Evolutionary conservation across 305 asterid species (phyloP).

Genomic region (Ilex paraguariensis): DNA sequence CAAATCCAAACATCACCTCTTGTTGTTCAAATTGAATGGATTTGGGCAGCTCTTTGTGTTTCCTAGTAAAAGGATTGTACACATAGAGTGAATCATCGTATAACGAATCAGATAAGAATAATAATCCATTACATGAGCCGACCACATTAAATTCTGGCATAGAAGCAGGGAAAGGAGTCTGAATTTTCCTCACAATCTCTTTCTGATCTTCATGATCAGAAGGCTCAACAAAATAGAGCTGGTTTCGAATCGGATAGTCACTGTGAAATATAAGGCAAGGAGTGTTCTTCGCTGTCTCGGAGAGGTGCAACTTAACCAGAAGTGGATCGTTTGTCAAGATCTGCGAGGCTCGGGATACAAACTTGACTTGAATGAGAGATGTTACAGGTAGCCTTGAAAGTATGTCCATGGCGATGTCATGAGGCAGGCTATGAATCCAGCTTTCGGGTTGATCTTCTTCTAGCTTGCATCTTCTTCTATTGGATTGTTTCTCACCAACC

Average conservation of each 20-base stretch:
- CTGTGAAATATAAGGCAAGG: conserved; percentile 30
- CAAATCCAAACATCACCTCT: conserved; percentile 31
- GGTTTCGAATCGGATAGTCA: conserved; percentile 26
- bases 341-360: conserved; percentile 21
- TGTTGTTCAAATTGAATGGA: conserved; percentile 15
- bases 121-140: conserved; percentile 42
- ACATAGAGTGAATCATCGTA: conserved; percentile 20
- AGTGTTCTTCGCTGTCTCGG: conserved; percentile 8
- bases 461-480: neutral
- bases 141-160: conserved; percentile 41
- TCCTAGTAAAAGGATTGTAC: conserved; percentile 46
- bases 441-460: conserved; percentile 15
- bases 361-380: conserved; percentile 26
- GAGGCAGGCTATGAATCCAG: conserved; percentile 18
- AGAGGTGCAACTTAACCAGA: conserved; percentile 19
- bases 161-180: conserved; percentile 28
- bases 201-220: conserved; percentile 3
- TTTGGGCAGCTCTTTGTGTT: conserved; percentile 25
- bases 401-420: conserved; percentile 19
- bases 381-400: conserved; percentile 35
- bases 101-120: conserved; percentile 31
- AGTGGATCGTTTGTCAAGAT: conserved; percentile 21
- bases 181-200: conserved; percentile 17
- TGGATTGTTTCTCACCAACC: neutral
- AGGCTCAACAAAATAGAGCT: conserved; percentile 30